A percentile compares a stretch with the other conserved stretches of the same genome.
Evolutionary conservation across 139 green algal species (phyloP).

Genomic region (Chlamydomonas incerta): DNA sequence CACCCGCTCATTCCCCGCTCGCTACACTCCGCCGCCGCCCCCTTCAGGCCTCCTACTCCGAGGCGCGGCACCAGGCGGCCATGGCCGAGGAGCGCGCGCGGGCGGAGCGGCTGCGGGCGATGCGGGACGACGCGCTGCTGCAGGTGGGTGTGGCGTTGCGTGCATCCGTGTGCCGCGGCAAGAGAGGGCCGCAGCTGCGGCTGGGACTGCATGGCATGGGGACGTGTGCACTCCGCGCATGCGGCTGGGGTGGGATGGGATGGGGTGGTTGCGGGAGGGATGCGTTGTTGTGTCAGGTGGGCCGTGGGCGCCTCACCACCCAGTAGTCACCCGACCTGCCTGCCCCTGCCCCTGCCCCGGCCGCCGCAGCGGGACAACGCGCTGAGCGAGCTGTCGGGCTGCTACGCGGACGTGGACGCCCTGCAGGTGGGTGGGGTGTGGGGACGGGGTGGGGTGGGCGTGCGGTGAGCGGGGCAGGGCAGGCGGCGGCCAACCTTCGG

Average conservation of each 20-base stretch:
- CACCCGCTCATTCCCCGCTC: too few species aligned
- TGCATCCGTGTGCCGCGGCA: too few species aligned
- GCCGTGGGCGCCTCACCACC: too few species aligned
- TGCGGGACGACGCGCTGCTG: slow-evolving; percentile 50
- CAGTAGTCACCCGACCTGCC: neutral
- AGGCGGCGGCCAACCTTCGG: too few species aligned
- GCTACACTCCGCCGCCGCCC: neutral
- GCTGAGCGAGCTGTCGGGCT: slow-evolving; percentile 56
- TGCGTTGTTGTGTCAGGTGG: too few species aligned
- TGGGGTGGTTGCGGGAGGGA: too few species aligned
- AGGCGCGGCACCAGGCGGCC: slow-evolving; percentile 38
- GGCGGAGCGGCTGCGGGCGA: slow-evolving; percentile 12
- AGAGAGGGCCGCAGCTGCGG: too few species aligned
- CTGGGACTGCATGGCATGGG: too few species aligned
- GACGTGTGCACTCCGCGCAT: too few species aligned
- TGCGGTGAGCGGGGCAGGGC: too few species aligned
- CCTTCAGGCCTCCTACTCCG: slow-evolving; percentile 20
- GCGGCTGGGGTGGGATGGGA: too few species aligned
- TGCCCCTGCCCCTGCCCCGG: neutral
- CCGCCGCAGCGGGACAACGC: slow-evolving; percentile 44
- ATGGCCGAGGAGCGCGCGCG: slow-evolving; percentile 45
- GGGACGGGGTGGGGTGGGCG: neutral
- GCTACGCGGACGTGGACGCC: slow-evolving; percentile 64
- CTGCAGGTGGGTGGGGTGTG: slow-evolving; percentile 48
- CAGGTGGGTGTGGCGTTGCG: too few species aligned